These are phyloP conservation scores for Synchytrium microbalum DNA, from an alignment of 371 early-diverging fungal genomes.

Conservation along the genomic window DNA sequence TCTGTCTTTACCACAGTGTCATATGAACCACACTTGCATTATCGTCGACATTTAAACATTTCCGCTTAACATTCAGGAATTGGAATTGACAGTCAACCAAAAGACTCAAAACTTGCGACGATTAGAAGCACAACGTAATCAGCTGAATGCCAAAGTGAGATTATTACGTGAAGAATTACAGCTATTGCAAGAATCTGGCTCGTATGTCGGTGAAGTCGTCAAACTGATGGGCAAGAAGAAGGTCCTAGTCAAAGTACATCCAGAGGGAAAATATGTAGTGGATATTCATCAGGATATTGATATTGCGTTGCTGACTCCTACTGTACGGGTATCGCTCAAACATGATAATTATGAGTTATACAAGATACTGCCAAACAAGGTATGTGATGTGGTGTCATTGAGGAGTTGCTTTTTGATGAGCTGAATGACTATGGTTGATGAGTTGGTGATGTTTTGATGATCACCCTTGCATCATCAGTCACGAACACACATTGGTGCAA, in stretches of 20 bases:
- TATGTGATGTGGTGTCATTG: conserved; percentile 94
- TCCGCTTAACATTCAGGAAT: conserved; percentile 43
- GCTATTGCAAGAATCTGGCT: conserved; percentile 94
- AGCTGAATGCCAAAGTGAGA: conserved; percentile 96
- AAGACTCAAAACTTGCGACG: conserved; percentile 94
- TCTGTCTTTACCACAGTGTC: neutral
- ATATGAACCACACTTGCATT: neutral
- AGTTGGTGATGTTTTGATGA: too few species aligned
- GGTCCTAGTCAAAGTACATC: conserved; percentile 96
- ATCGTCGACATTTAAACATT: neutral
- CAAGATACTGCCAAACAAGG: conserved; percentile 92
- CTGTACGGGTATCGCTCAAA: conserved; percentile 94
- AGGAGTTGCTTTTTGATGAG: conserved; percentile 78
- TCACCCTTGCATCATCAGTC: too few species aligned
- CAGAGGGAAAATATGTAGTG: conserved; percentile 99
- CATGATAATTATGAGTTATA: conserved; percentile 85
- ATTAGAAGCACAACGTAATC: conserved; percentile 97
- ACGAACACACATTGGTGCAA: too few species aligned
- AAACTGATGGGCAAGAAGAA: conserved; percentile 99
- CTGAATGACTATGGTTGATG: too few species aligned
- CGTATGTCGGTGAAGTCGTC: conserved; percentile 97
- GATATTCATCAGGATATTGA: conserved; percentile 90
- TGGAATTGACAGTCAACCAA: conserved; percentile 76
- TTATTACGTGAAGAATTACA: conserved; percentile 96
- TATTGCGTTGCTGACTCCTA: conserved; percentile 84